Evolutionary conservation across 352 stramenopile genomes (phyloP).

Genomic region (Globisporangium echinulatum): DNA sequence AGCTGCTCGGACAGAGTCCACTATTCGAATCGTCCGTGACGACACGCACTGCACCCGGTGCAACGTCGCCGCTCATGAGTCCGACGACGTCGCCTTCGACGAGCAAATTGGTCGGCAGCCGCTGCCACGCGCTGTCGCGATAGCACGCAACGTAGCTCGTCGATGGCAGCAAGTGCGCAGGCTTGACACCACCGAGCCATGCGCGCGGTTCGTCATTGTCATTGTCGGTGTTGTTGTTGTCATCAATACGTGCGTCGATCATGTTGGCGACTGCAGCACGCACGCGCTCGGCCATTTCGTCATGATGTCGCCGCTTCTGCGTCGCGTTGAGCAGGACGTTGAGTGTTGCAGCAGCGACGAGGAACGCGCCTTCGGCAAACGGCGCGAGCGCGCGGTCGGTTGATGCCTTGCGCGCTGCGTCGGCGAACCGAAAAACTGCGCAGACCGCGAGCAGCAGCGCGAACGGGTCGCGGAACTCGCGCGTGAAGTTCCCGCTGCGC

Average conservation of each 20-base stretch:
- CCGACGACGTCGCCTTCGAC: slow-evolving; percentile 75
- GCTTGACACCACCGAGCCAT: slow-evolving; percentile 24
- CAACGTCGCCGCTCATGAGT: slow-evolving; percentile 80
- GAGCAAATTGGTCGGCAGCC: slow-evolving; percentile 78
- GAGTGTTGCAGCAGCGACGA: slow-evolving; percentile 42
- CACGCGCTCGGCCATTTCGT: slow-evolving; percentile 73
- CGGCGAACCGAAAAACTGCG: slow-evolving; percentile 49
- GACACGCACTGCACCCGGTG: slow-evolving; percentile 49
- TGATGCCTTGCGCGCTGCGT: slow-evolving; percentile 30
- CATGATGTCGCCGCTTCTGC: slow-evolving; percentile 65
- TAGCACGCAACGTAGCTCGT: slow-evolving; percentile 79
- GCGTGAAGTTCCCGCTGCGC: slow-evolving; percentile 46
- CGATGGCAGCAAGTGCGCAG: slow-evolving; percentile 64
- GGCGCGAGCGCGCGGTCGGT: slow-evolving; percentile 19
- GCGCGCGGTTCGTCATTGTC: slow-evolving; percentile 10
- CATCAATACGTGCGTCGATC: slow-evolving; percentile 6
- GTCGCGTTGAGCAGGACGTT: slow-evolving; percentile 61
- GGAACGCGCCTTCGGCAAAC: slow-evolving; percentile 50
- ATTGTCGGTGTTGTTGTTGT: no score
- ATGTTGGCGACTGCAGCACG: slow-evolving; percentile 63
- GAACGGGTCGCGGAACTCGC: slow-evolving; percentile 72
- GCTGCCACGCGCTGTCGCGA: slow-evolving; percentile 72
- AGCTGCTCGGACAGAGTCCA: neutral
- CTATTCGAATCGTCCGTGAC: slow-evolving; percentile 16
- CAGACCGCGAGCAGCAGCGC: slow-evolving; percentile 61